These are phyloP conservation scores for Prunus padus DNA, from an alignment of 306 rosid species.

Conservation along the genomic window DNA sequence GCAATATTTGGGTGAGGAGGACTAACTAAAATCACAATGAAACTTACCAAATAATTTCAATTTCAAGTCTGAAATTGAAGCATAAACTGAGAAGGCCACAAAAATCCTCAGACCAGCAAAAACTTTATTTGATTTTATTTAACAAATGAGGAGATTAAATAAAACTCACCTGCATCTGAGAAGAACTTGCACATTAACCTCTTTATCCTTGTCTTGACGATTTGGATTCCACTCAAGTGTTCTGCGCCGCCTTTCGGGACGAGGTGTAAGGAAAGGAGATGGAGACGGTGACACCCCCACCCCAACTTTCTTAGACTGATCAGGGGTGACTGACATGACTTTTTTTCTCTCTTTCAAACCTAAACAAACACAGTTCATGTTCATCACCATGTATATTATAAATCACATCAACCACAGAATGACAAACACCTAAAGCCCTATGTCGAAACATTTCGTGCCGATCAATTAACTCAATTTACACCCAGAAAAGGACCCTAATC, in stretches of 20 bases:
- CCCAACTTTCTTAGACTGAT: constrained; percentile 72
- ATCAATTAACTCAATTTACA: neutral
- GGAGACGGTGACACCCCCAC: constrained; percentile 66
- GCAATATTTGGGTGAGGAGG: no score
- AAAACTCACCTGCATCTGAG: constrained; percentile 81
- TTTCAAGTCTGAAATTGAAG: neutral
- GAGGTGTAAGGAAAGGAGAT: constrained; percentile 84
- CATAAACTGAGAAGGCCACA: neutral
- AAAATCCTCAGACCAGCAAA: no score
- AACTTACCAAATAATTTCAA: neutral
- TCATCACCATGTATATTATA: neutral
- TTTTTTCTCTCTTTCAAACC: constrained; percentile 20
- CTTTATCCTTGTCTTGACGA: constrained; percentile 68
- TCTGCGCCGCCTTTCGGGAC: constrained; percentile 79
- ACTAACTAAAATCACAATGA: neutral
- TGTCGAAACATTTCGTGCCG: neutral
- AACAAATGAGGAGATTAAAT: neutral
- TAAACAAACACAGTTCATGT: constrained; percentile 5
- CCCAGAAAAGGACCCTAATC: neutral
- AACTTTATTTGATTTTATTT: no score
- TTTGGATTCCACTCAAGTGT: constrained; percentile 50
- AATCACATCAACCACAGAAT: neutral
- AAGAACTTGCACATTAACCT: constrained; percentile 76
- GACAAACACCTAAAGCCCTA: neutral
- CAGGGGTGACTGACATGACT: constrained; percentile 71